Evolutionary conservation across 2,329 filamentous ascomycete genomes (phyloP), one percentile per base, ranked within the genome.

Genomic region (Cordyceps cicadae): DNA sequence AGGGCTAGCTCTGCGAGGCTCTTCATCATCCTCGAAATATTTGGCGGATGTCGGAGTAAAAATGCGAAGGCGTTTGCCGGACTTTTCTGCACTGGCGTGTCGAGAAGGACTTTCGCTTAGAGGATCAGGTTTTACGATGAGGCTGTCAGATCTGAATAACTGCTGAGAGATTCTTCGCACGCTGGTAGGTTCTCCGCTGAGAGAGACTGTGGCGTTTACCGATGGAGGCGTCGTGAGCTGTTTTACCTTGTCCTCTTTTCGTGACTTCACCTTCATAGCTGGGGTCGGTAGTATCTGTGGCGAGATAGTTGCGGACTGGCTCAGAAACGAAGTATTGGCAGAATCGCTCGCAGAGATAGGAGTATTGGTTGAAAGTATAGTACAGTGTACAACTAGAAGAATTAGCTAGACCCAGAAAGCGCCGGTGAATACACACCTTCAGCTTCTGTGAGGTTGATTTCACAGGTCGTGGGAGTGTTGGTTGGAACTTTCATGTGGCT

Each of bases 301-400:
- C 3, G 74, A 70, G 3, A 76, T 66, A 0, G 76, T 72, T 34
- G 74, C 68, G 12, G 78, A 75, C 57, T 81, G 79, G 54, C 79
- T 80, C 32, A 82, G 70, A 45, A 82, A 67, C 0, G 79, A 80
- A 59, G 77, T 73, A 0, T 77, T 77, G 56, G 81, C 69, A n/a
- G 76, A 73, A 6, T 72, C 71, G 5, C 77, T 75, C 2, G 71
- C 60, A 2, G 70, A 64, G 3, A 71, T 9, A 19, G 54, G 49
- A 15, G 29, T 54, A 8, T 14, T 21, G 41, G n/a, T 37, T 15
- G 54, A 7, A 29, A 59, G 34, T 24, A 53, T 29, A 11, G 54
- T 8, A 49, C 59, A 54, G 6, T 43, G 49, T 34, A 37, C 7
- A 19, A 8, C 55, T 58, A 43, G n/a, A 7, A 5, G 6, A 32